Evolutionary conservation across 2,329 filamentous ascomycete genomes (phyloP), one percentile per base, ranked within the genome.

Genomic region (Cylindrodendrum hubeiense): DNA sequence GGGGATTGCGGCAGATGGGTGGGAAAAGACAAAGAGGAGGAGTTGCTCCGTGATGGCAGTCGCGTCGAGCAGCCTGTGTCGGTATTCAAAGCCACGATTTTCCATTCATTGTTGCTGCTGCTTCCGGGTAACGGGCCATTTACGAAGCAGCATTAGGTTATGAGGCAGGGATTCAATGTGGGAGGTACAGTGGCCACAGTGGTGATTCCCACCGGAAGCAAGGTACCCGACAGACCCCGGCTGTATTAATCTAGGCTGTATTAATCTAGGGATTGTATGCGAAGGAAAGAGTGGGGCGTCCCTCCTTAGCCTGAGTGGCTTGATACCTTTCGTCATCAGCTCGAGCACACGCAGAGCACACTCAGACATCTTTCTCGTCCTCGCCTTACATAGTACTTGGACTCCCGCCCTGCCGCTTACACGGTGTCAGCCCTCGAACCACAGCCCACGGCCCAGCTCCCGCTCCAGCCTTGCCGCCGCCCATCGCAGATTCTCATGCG

Each of bases 281-380:
- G 51, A 65, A 59, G 28, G 19, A 39, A 49, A 57, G 24, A 52
- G 67, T 71, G 70, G 69, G 59, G 50, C 37, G 64, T 19, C 50
- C 43, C 56, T 24, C 51, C 41, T 63, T 63, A 63, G 63, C 60
- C 52, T 56, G 39, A 63, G 71, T 74, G 72, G 72, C 70, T 74
- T 68, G 58, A 72, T 63, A 46, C 63, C 57, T 71, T 67, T 60
- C 71, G 71, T 75, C 73, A 73, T 75, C 71, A 75, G 30, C 63
- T 66, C 60, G 21, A 43, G 41, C 52, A 51, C 63, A 69, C 5
- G n/a, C n/a, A n/a, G n/a, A n/a, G n/a, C n/a, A n/a, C n/a, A n/a
- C 62, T 39, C 58, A 67, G 63, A 61, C 53, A 62, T 57, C 46
- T 55, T 60, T 56, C 44, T 59, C 54, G 60, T 63, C 52, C 67